These are phyloP conservation scores for Rhodotorula graminis DNA, from an alignment of 768 basidiomycete genomes.

Conservation along the genomic window DNA sequence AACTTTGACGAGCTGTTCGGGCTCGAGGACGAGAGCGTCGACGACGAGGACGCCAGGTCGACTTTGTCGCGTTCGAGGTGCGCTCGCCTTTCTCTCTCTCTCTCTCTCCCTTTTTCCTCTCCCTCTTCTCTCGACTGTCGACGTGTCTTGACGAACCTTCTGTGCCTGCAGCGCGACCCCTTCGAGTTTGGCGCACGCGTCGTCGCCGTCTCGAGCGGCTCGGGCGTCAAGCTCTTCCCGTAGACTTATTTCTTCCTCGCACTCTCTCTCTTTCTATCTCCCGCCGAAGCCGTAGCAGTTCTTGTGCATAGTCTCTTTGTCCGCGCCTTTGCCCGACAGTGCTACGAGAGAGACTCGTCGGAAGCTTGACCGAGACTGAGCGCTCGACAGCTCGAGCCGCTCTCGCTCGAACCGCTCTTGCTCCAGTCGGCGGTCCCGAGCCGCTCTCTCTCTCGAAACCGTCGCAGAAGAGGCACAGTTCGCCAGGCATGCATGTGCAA, in stretches of 20 bases:
- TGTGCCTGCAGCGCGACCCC: constrained; percentile 7
- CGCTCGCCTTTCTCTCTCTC: neutral
- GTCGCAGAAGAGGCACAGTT: too few species aligned
- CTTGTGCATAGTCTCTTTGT: too few species aligned
- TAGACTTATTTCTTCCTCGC: neutral
- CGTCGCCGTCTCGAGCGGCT: constrained; percentile 16
- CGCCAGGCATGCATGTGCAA: too few species aligned
- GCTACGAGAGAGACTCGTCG: too few species aligned
- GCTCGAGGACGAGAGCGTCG: constrained; percentile 32
- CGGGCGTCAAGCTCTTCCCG: constrained; percentile 9
- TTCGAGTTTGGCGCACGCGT: constrained; percentile 34
- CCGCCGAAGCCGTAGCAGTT: too few species aligned
- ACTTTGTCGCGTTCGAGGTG: constrained; percentile 32
- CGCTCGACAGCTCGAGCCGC: too few species aligned
- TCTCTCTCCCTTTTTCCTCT: neutral
- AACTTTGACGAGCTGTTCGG: constrained; percentile 59
- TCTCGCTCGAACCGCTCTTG: too few species aligned
- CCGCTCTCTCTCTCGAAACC: too few species aligned
- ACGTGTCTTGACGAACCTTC: neutral
- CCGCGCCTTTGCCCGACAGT: too few species aligned
- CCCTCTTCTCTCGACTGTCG: neutral
- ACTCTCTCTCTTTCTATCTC: neutral
- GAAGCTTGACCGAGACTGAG: too few species aligned
- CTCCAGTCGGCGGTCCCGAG: too few species aligned
- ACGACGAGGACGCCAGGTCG: constrained; percentile 2